phyloP scores from a whole-genome alignment of 495 filamentous ascomycete species.

The Podospora pseudoanserina region DNA sequence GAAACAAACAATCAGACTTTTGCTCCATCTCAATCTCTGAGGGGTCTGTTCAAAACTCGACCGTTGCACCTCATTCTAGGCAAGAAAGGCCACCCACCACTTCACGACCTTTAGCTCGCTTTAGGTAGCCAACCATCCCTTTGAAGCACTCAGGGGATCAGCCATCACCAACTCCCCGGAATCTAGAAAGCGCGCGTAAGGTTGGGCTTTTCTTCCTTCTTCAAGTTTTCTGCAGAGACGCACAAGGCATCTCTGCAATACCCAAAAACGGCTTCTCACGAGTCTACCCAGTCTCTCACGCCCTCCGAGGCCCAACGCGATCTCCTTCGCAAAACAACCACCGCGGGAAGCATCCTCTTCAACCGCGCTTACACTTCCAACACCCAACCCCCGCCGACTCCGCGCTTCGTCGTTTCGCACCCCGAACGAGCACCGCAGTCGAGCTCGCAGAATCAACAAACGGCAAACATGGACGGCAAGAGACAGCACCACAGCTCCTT shows the following conservation, averaged over 20 bases:
- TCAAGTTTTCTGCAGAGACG: conserved; percentile 23
- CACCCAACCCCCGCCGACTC: conserved; percentile 26
- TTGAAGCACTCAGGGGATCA: not conserved
- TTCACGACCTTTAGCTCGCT: too few species aligned
- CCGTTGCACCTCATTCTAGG: not conserved
- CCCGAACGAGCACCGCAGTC: conserved; percentile 12
- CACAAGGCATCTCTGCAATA: conserved; percentile 27
- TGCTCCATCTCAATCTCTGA: conserved; percentile 14
- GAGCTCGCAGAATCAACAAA: not conserved
- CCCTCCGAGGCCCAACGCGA: conserved; percentile 9
- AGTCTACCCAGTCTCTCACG: conserved; percentile 19
- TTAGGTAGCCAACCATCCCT: not conserved
- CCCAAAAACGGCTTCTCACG: conserved; percentile 32
- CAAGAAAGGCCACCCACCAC: not conserved
- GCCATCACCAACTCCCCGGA: not conserved
- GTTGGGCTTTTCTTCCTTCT: conserved; percentile 15
- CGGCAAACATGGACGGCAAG: conserved; percentile 72
- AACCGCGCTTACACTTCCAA: conserved; percentile 32
- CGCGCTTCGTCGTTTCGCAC: conserved; percentile 19
- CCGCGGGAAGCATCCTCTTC: conserved; percentile 45
- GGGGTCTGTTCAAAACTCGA: not conserved
- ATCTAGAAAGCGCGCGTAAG: conserved; percentile 1
- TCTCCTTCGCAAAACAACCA: conserved; percentile 26
- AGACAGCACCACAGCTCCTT: conserved; percentile 91
- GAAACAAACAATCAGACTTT: conserved; percentile 4